Evolutionary conservation across 1,139 yeast genomes (phyloP).

Genomic region (Sugiyamaella japonica): DNA sequence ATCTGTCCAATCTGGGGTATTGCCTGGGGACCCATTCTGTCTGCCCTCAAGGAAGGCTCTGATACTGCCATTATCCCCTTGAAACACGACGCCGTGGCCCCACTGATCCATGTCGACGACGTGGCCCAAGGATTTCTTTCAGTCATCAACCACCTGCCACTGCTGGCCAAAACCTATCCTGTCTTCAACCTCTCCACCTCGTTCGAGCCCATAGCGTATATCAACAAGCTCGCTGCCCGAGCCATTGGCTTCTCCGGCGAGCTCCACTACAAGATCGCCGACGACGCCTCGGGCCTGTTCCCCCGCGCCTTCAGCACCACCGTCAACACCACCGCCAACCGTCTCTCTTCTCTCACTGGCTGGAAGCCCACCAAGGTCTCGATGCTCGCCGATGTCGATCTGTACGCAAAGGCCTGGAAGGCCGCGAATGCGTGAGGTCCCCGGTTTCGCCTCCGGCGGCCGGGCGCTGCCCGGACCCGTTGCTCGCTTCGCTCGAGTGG

Average conservation of each 20-base stretch:
- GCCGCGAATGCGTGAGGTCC: conserved; percentile 6
- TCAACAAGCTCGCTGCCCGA: conserved; percentile 13
- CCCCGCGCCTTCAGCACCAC: conserved; percentile 17
- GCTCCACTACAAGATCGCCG: conserved; percentile 14
- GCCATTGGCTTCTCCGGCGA: conserved; percentile 19
- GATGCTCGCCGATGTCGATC: conserved; percentile 19
- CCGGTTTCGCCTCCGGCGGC: neutral
- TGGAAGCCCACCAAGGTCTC: conserved; percentile 19
- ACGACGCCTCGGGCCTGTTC: conserved; percentile 11
- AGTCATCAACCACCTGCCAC: conserved; percentile 16
- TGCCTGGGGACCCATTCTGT: conserved; percentile 16
- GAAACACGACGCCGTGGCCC: conserved; percentile 5
- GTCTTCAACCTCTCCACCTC: conserved; percentile 17
- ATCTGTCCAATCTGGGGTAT: conserved; percentile 19
- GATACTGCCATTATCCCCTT: conserved; percentile 7
- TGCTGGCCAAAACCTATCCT: conserved; percentile 13
- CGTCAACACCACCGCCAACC: conserved; percentile 14
- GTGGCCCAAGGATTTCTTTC: conserved; percentile 13
- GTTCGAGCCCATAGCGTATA: conserved; percentile 9
- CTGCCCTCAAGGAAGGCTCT: conserved; percentile 4
- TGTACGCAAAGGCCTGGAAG: conserved; percentile 19
- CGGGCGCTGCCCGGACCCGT: conserved; percentile 1
- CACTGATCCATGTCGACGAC: conserved; percentile 20
- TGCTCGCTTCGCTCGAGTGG: neutral
- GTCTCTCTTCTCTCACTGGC: conserved; percentile 14